Evolutionary conservation across 176 grass and related monocot species (phyloP).

Genomic region (Oryza rufipogon): DNA sequence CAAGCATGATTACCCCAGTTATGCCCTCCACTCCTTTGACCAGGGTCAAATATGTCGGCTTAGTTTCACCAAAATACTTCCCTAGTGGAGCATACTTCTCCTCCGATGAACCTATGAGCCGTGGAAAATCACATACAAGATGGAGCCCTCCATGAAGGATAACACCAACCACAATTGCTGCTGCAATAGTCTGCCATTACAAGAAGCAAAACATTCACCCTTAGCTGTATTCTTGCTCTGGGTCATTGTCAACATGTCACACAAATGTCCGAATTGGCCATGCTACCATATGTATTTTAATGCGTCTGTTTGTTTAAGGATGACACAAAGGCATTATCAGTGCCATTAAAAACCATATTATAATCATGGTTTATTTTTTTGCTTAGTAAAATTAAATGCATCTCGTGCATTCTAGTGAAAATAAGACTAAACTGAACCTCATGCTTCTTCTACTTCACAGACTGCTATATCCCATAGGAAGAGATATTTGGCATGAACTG

Average conservation of each 20-base stretch:
- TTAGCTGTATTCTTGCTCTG: slow-evolving; percentile 42
- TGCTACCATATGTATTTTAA: slow-evolving; percentile 11
- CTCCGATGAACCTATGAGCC: slow-evolving; percentile 64
- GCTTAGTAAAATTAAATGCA: slow-evolving; percentile 6
- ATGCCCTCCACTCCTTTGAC: slow-evolving; percentile 68
- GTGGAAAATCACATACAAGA: slow-evolving; percentile 86
- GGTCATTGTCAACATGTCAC: not conserved
- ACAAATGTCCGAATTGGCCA: slow-evolving; percentile 6
- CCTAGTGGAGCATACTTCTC: slow-evolving; percentile 55
- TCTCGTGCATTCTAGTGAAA: slow-evolving; percentile 16
- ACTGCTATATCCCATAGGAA: not conserved
- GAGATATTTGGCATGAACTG: not conserved
- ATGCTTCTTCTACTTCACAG: not conserved
- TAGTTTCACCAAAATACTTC: slow-evolving; percentile 53
- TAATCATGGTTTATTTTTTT: not conserved
- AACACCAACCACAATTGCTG: slow-evolving; percentile 80
- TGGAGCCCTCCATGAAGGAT: slow-evolving; percentile 82
- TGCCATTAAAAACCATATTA: not conserved
- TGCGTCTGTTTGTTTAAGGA: not conserved
- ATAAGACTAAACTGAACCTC: not conserved
- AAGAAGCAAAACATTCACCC: slow-evolving; percentile 42
- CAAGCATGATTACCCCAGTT: slow-evolving; percentile 89
- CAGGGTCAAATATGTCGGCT: slow-evolving; percentile 72
- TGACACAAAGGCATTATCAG: not conserved
- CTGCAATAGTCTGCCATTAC: slow-evolving; percentile 82